A percentile compares a stretch with the other conserved stretches of the same genome.
These are phyloP conservation scores for Nidula microcarpa DNA, from an alignment of 768 basidiomycete genomes.

Conservation along the genomic window DNA sequence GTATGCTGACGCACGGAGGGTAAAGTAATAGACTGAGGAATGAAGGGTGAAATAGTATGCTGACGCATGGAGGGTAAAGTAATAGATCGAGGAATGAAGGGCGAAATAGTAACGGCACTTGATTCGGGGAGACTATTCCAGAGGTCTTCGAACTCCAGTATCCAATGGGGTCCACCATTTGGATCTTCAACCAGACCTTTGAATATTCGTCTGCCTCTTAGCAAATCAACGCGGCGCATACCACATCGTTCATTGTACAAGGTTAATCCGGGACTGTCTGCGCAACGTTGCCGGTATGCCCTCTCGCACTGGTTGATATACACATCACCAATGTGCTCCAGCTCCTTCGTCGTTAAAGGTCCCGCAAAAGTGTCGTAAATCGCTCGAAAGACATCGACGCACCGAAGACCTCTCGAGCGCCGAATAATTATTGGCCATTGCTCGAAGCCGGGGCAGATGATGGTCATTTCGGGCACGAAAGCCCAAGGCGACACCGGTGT, in stretches of 20 bases:
- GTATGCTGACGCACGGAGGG: too few species aligned
- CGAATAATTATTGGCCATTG: slow-evolving; percentile 39
- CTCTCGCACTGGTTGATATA: slow-evolving; percentile 32
- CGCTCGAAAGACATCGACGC: slow-evolving; percentile 56
- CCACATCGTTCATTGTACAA: slow-evolving; percentile 42
- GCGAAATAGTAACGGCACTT: too few species aligned
- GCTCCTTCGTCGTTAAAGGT: slow-evolving; percentile 42
- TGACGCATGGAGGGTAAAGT: too few species aligned
- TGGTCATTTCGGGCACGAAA: slow-evolving; percentile 43
- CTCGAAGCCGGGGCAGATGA: slow-evolving; percentile 36
- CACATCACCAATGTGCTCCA: slow-evolving; percentile 18
- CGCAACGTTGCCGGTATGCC: slow-evolving; percentile 45
- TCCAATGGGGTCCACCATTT: too few species aligned
- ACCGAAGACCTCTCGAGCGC: slow-evolving; percentile 38
- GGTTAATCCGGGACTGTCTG: slow-evolving; percentile 34
- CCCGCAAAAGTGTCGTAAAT: slow-evolving; percentile 48
- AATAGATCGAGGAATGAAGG: too few species aligned
- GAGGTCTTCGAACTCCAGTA: too few species aligned
- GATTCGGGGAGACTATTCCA: too few species aligned
- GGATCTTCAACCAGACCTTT: slow-evolving; percentile 47
- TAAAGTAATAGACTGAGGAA: too few species aligned
- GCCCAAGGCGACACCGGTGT: slow-evolving; percentile 41
- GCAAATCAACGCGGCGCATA: slow-evolving; percentile 54
- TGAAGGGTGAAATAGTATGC: too few species aligned
- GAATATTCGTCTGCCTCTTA: slow-evolving; percentile 51